phyloP scores from a whole-genome alignment of 192 early-diverging fungal genomes.

The Coemansia asiatica region DNA sequence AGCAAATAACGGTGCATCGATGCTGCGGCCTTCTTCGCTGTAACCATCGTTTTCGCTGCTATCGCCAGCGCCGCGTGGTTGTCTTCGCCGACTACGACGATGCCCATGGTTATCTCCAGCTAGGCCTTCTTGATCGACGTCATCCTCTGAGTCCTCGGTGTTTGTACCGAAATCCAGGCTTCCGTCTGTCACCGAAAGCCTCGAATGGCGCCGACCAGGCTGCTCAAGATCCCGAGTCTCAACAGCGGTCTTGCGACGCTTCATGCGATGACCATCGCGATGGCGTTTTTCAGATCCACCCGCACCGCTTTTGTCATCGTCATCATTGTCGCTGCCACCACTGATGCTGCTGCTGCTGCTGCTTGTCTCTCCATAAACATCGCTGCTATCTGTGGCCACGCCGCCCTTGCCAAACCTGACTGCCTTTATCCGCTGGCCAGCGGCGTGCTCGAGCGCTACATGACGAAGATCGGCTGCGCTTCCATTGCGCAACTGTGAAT shows the following conservation, averaged over 20 bases:
- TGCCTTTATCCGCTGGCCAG: constrained; percentile 15
- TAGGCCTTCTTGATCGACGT: constrained; percentile 14
- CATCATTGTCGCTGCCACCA: constrained; percentile 36
- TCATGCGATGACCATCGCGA: constrained; percentile 21
- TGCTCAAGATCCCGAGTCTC: neutral
- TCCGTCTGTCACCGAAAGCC: constrained; percentile 27
- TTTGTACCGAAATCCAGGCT: constrained; percentile 33
- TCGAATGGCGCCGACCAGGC: constrained; percentile 11
- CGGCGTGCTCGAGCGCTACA: constrained; percentile 27
- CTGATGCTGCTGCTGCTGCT: constrained; percentile 7
- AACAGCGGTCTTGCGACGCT: constrained; percentile 19
- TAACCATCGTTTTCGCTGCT: constrained; percentile 24
- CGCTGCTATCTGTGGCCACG: constrained; percentile 27
- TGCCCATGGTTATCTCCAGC: constrained; percentile 10
- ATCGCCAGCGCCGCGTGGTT: constrained; percentile 5
- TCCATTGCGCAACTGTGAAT: constrained; percentile 14
- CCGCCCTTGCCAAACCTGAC: neutral
- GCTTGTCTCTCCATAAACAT: neutral
- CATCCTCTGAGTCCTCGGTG: constrained; percentile 21
- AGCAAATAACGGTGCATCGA: constrained; percentile 21
- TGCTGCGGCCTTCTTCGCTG: neutral
- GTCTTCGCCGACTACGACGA: constrained; percentile 9
- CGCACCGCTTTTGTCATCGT: constrained; percentile 4
- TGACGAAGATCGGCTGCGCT: constrained; percentile 19
- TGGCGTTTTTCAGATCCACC: neutral